These are phyloP conservation scores for Aspergillus jensenii DNA, from an alignment of 2,329 filamentous ascomycete genomes.

Conservation along the genomic window DNA sequence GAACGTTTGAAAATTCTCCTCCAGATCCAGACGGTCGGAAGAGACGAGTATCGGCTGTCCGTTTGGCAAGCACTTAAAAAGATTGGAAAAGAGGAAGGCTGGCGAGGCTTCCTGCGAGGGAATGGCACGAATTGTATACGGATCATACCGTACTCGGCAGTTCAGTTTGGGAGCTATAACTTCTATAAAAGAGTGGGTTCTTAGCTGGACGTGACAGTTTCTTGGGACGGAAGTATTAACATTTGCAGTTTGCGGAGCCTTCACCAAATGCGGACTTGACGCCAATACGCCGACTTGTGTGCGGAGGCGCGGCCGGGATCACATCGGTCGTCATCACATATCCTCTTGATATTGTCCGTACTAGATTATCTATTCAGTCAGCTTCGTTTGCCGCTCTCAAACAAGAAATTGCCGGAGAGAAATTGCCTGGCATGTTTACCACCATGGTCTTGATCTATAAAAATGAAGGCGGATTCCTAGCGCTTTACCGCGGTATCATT, in stretches of 20 bases:
- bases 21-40: slow-evolving; percentile 86
- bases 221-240: slow-evolving; percentile 12
- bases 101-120: slow-evolving; percentile 94
- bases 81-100: slow-evolving; percentile 97
- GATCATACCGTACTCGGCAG: slow-evolving; percentile 96
- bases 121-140: slow-evolving; percentile 98
- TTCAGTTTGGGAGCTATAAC: slow-evolving; percentile 98
- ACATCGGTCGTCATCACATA: slow-evolving; percentile 96
- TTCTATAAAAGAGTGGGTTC: slow-evolving; percentile 85
- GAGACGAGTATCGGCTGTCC: slow-evolving; percentile 90
- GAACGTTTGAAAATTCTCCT: slow-evolving; percentile 98
- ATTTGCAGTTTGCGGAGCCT: slow-evolving; percentile 68
- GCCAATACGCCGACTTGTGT: slow-evolving; percentile 75
- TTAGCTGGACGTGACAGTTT: neutral
- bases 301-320: slow-evolving; percentile 87
- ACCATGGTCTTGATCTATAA: slow-evolving; percentile 84
- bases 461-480: slow-evolving; percentile 78
- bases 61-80: slow-evolving; percentile 85
- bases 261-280: slow-evolving; percentile 71
- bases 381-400: slow-evolving; percentile 86
- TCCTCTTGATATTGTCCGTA: slow-evolving; percentile 95
- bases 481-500: slow-evolving; percentile 90
- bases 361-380: slow-evolving; percentile 90
- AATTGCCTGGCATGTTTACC: slow-evolving; percentile 88
- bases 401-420: slow-evolving; percentile 54